Base-by-base conservation (phyloP, 257 asterid genomes). In the Solanum etuberosum region DNA sequence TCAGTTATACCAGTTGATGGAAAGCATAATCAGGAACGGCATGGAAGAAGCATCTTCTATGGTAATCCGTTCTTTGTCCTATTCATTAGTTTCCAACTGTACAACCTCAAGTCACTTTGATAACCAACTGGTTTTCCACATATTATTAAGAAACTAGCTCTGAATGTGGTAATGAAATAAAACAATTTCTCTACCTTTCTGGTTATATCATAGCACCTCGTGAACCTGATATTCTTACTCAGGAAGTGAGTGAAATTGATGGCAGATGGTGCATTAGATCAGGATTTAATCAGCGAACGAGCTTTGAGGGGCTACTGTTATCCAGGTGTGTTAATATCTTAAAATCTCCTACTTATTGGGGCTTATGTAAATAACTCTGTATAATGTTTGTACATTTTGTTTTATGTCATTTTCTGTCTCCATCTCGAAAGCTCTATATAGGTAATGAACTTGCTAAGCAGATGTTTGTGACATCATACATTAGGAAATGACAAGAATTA, bases 221-320 rank as follows among this genome's bases (percentile, higher is more conserved):
- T 32, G 38, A 73, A 38, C 85, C 43, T 29, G 43, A 81, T 38
- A 46, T 12, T 37, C 84, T 90, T 88, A 77, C 83, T 43, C 88
- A 97, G 99, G 99, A 94, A 93, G 91, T 95, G 88, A 91, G 92
- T 74, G 93, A 92, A 87, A 54, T 93, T 86, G 96, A 91, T 92
- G 99, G 99, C 84, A 93, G 99, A 91, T 97, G 97, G 98, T 96
- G 99, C 93, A 92, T 97, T 91, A 90, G 88, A 86, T 93, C 98
- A 14, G 93, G 91, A 59, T 90, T 90, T 89, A 89, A 88, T 54
- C 80, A 37, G 72, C 93, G 78, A 71, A 88, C 93, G 83, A 89
- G 89, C 88, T 87, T 97, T 89, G 98, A 94, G 91, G 98, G 99
- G 84, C 93, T 96, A 87, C 87, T 97, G 89, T 85, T 97, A 91